Evolutionary conservation across 306 rosid genomes (phyloP).

Genomic region (Rubus idaeus): DNA sequence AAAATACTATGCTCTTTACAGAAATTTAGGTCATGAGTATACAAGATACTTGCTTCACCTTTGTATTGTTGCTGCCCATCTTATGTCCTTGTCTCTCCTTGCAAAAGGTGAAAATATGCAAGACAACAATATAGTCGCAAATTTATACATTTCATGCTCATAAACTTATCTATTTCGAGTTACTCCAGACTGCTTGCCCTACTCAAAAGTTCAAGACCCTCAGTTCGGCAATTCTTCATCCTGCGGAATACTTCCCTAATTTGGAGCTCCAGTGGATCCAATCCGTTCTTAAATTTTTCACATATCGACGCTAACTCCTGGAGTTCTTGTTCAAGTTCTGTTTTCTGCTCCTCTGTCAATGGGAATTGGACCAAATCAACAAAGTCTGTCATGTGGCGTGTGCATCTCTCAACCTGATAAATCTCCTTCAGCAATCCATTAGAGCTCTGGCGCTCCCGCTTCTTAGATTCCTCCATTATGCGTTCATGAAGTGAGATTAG

Average conservation of each 20-base stretch:
- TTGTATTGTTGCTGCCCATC: constrained; percentile 14
- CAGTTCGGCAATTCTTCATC: constrained; percentile 73
- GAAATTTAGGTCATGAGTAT: neutral
- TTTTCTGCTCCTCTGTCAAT: constrained; percentile 57
- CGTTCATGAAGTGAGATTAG: constrained; percentile 59
- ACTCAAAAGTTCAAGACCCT: constrained; percentile 71
- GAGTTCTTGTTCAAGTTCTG: constrained; percentile 56
- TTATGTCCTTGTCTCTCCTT: constrained; percentile 23
- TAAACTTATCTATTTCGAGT: constrained; percentile 23
- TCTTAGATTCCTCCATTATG: constrained; percentile 77
- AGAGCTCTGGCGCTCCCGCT: constrained; percentile 69
- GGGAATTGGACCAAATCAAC: constrained; percentile 79
- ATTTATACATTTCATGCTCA: constrained; percentile 52
- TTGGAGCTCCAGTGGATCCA: constrained; percentile 81
- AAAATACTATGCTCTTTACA: constrained; percentile 20
- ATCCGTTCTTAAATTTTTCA: constrained; percentile 50
- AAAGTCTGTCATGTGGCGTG: constrained; percentile 67
- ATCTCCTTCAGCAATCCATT: constrained; percentile 86
- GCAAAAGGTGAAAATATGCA: constrained; percentile 38
- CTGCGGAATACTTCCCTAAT: constrained; percentile 72
- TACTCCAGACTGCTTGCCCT: constrained; percentile 41
- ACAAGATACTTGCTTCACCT: constrained; percentile 7
- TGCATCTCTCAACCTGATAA: constrained; percentile 61
- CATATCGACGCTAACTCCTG: constrained; percentile 54
- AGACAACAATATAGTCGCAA: constrained; percentile 32